Percentiles rank a stretch among this genome's conserved stretches.
Evolutionary conservation across 495 filamentous ascomycete genomes (phyloP).

Genomic region (Trichocladium antarcticum): DNA sequence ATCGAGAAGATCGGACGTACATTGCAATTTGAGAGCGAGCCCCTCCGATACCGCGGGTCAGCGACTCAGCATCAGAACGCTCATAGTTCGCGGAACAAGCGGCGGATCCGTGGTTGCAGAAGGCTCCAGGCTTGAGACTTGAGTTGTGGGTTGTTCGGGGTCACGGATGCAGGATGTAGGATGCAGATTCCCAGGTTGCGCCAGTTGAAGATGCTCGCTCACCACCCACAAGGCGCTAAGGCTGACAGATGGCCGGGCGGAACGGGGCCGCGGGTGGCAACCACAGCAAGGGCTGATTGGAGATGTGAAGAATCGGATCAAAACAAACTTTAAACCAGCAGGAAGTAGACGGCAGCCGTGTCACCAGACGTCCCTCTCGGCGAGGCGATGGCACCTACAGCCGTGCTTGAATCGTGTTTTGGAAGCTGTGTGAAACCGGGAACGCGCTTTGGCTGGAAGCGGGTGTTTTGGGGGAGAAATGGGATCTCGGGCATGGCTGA

Average conservation of each 20-base stretch:
- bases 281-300: neutral
- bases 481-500: constrained; percentile 6
- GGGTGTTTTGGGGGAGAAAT: constrained; percentile 20
- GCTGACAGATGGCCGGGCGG: neutral
- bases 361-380: neutral
- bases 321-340: neutral
- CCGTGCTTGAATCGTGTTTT: neutral
- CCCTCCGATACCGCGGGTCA: neutral
- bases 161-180: neutral
- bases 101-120: neutral
- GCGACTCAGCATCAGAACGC: neutral
- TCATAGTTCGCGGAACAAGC: neutral
- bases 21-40: neutral
- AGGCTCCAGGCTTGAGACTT: neutral
- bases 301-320: neutral
- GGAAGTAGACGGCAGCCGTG: neutral
- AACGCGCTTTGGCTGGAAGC: constrained; percentile 8
- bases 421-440: constrained; percentile 2
- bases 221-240: neutral
- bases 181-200: too few species aligned
- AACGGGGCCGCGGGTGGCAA: neutral
- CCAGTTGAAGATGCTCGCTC: neutral
- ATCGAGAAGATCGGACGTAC: neutral
- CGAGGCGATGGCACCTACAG: neutral
- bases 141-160: neutral